Base-by-base conservation (phyloP, 2,329 filamentous ascomycete genomes). In the Beauveria australis region DNA sequence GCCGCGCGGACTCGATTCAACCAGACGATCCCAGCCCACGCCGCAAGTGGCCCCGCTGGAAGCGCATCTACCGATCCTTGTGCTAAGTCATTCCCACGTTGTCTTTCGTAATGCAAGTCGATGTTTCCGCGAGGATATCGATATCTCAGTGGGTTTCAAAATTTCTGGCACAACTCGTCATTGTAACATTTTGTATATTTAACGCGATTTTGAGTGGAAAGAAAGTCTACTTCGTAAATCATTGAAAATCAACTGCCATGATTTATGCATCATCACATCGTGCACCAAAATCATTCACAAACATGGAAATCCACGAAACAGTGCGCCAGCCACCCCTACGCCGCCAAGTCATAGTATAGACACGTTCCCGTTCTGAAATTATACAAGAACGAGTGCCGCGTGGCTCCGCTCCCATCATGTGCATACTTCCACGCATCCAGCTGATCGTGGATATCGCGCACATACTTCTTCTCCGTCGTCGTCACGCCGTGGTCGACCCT, bases 321-420 rank as follows among this genome's bases (percentile, higher is more conserved):
- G 33, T 16, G 1, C 12, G 33, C 33, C 33, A 37, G 12, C 33
- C 12, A 14, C 28, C 43, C 8, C 19, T 49, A 61, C 41, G 53
- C 53, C 26, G 53, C 37, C 48, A 97, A 74, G 74, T 96, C 92
- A 73, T 96, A 96, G 70, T 93, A 91, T 55, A 96, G 81, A 71
- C 90, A 92, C 62, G 82, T 87, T 0, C 89, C 89, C 10, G 91
- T 95, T 62, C 92, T 81, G 67, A 95, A 96, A 68, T 96, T 96
- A 75, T 96, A 96, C 57, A 97, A 83, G 74, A 96, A 96, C 12
- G 90, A 89, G 71, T 92, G 89, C 52, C 83, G 81, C 26, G 82
- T 81, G 9, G 79, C 82, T 4, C 79, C 71, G 64, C 78, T 77
- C 62, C 66, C 75, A 76, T 77, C 81, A 75, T 78, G 86, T 78